Conservation (phyloP, 805 yeast genomes). For the Candida arabinofermentans region DNA sequence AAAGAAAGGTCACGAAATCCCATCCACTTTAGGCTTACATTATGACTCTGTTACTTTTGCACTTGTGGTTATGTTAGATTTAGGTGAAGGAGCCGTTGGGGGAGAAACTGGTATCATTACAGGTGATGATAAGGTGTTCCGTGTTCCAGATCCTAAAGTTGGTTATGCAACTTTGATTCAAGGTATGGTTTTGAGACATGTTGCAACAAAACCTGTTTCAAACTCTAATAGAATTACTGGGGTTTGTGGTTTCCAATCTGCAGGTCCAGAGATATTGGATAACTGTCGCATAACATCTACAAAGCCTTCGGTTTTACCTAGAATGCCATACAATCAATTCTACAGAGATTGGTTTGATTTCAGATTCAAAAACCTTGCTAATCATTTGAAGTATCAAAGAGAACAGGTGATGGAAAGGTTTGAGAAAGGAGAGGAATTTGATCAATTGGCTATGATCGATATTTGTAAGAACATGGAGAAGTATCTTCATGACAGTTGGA, state of each 20-base stretch:
- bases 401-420: slow-evolving; percentile 16
- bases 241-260: slow-evolving; percentile 28
- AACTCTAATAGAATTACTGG: slow-evolving; percentile 32
- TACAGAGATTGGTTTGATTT: slow-evolving; percentile 34
- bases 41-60: slow-evolving; percentile 44
- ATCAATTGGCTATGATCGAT: slow-evolving; percentile 25
- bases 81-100: slow-evolving; percentile 44
- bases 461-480: slow-evolving; percentile 27
- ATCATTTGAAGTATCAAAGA: slow-evolving; percentile 19
- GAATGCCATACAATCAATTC: slow-evolving; percentile 29
- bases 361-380: slow-evolving; percentile 27
- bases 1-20: slow-evolving; percentile 33
- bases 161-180: slow-evolving; percentile 47
- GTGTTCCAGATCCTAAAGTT: slow-evolving; percentile 37
- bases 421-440: slow-evolving; percentile 23
- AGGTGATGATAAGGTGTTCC: slow-evolving; percentile 32
- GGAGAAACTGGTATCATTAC: slow-evolving; percentile 46
- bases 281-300: slow-evolving; percentile 29
- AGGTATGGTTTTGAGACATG: slow-evolving; percentile 42
- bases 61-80: slow-evolving; percentile 45
- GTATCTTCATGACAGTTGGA: slow-evolving; percentile 27
- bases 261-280: slow-evolving; percentile 26
- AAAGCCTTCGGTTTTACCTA: slow-evolving; percentile 32
- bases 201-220: slow-evolving; percentile 41
- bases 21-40: slow-evolving; percentile 46